These are phyloP conservation scores for Colletotrichum theobromicola DNA, from an alignment of 2,329 filamentous ascomycete species.

Conservation along the genomic window DNA sequence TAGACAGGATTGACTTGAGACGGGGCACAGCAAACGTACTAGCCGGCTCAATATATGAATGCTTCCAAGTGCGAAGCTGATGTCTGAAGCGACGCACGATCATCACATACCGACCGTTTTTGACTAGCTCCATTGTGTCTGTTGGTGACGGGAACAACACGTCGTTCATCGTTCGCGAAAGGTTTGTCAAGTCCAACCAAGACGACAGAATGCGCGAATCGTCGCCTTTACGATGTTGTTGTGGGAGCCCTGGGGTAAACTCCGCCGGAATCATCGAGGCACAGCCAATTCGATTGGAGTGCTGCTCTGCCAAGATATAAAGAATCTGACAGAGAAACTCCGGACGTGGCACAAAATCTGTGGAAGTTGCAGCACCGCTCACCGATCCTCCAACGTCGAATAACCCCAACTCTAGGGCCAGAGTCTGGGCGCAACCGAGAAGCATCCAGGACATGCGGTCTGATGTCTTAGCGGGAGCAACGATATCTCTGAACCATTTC, in stretches of 20 bases:
- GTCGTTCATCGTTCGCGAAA: slow-evolving; percentile 56
- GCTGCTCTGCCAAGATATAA: background rate
- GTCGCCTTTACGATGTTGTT: background rate
- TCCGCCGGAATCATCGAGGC: background rate
- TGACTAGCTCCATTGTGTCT: slow-evolving; percentile 42
- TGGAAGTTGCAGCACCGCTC: background rate
- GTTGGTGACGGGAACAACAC: slow-evolving; percentile 53
- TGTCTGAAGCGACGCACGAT: slow-evolving; percentile 12
- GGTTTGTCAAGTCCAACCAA: slow-evolving; percentile 52
- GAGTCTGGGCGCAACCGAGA: slow-evolving; percentile 56
- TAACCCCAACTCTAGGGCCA: slow-evolving; percentile 58
- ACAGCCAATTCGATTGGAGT: background rate
- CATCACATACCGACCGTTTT: slow-evolving; percentile 48
- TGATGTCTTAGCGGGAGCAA: slow-evolving; percentile 57
- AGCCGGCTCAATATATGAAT: background rate
- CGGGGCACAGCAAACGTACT: background rate
- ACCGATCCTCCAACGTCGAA: slow-evolving; percentile 34
- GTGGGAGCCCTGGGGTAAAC: background rate
- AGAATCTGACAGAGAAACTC: background rate
- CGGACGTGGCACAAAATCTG: background rate
- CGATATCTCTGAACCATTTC: slow-evolving; percentile 56
- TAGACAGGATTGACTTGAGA: background rate
- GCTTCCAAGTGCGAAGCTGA: background rate
- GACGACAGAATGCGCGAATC: slow-evolving; percentile 49
- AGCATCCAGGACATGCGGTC: slow-evolving; percentile 68